Evolutionary conservation across 1,284 basidiomycete species (phyloP), one percentile per base, ranked within the genome.

Genomic region (Farysia itapuensis): DNA sequence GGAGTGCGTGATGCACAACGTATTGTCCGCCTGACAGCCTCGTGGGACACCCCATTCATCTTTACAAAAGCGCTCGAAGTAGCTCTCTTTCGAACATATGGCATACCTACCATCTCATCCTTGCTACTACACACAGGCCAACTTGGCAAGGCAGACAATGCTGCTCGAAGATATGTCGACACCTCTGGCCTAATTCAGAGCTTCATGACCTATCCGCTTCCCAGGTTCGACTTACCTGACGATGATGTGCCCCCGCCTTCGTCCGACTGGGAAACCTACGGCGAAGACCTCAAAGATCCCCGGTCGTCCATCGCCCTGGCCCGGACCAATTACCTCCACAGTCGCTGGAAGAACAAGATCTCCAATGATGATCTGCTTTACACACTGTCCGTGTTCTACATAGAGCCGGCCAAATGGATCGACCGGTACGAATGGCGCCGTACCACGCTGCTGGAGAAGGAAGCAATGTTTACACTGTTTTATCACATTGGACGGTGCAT

Each of bases 161-260:
- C 58, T 0, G 39, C 36, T 13, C 26, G 58, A 0, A 13, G 58
- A 33, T 63, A 56, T 23, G 52, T 61, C 16, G 39, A 72, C 60
- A 50, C 48, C 41, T 39, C 52, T 39, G 33, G 31, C 42, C 36
- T 40, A 21, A 39, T 43, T 44, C 70, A 81, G 59, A 41, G 43
- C 4, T 56, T 81, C 30, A 61, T 64, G 22, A 64, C 65, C 7
- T 64, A 89, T 88, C 83, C 95, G 86, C 74, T 92, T 84, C 13
- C 82, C 83, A 0, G 81, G 72, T 2, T 68, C 39, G 31, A 95
- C 86, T 22, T 84, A 79, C 34, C 81, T 81, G 13, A 93, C 78
- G 0, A 86, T 84, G 13, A 91, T 79, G 8, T 92, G 8, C 29
- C 20, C n/a, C 39, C 39, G 14, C 14, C 28, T 3, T n/a, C 28